These are phyloP conservation scores for Dictyostelium discoideum DNA, from an alignment of 78 protist genomes.

Conservation along the genomic window DNA sequence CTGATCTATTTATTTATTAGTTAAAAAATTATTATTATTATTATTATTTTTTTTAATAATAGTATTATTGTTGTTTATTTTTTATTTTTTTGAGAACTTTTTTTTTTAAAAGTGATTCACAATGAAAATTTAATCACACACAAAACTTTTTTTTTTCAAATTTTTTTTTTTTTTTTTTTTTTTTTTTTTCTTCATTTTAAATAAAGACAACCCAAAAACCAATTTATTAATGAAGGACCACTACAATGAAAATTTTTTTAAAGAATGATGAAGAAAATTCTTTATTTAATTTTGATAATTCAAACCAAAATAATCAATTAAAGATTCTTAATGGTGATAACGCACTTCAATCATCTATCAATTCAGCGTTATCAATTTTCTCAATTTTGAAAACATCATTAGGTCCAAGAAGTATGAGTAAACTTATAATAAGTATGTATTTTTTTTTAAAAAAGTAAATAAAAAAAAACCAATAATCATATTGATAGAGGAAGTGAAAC, in stretches of 20 bases:
- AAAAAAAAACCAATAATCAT: too few relatives aligned
- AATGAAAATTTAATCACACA: too few relatives aligned
- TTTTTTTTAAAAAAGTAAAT: too few relatives aligned
- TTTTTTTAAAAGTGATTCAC: neutral
- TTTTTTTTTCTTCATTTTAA: too few relatives aligned
- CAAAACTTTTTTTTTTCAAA: neutral
- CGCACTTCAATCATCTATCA: conserved; percentile 20
- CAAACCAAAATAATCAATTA: neutral
- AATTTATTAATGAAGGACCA: too few relatives aligned
- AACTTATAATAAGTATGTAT: conserved; percentile 44
- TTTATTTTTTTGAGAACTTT: neutral
- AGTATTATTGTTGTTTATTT: too few relatives aligned
- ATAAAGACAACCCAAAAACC: too few relatives aligned
- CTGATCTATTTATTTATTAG: too few relatives aligned
- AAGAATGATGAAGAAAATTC: neutral
- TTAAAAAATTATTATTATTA: too few relatives aligned
- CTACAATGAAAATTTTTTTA: neutral
- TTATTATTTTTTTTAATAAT: too few relatives aligned
- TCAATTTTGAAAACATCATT: conserved; percentile 28
- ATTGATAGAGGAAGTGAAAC: too few relatives aligned
- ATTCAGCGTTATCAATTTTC: neutral
- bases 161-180: neutral
- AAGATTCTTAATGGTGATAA: neutral
- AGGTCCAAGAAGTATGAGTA: conserved; percentile 71
- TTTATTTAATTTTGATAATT: neutral